Evolutionary conservation across 768 basidiomycete genomes (phyloP).

Genomic region (Amanita rubescens): DNA sequence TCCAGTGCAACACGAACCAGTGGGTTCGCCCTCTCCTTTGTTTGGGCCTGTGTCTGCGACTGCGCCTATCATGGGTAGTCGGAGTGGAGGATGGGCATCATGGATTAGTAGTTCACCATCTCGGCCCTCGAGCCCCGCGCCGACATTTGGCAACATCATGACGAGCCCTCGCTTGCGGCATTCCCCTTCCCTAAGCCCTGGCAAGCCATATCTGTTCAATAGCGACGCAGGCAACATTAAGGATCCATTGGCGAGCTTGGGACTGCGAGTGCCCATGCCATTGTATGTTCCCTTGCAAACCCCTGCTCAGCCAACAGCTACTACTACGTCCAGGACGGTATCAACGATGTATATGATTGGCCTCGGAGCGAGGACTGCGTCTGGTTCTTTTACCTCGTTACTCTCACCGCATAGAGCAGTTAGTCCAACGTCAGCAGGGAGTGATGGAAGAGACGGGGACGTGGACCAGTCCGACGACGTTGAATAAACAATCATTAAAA

Average conservation of each 20-base stretch:
- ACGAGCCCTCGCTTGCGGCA: constrained; percentile 55
- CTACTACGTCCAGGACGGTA: constrained; percentile 37
- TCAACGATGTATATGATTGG: constrained; percentile 63
- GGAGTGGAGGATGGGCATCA: constrained; percentile 45
- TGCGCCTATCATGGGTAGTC: constrained; percentile 4
- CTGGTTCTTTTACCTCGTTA: constrained; percentile 11
- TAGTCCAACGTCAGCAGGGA: neutral
- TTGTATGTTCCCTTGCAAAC: constrained; percentile 18
- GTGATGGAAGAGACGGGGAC: neutral
- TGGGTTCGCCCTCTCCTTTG: constrained; percentile 5
- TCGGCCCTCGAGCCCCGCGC: constrained; percentile 34
- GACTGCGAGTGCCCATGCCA: constrained; percentile 56
- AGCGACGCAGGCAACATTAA: constrained; percentile 9
- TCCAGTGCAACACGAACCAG: constrained; percentile 5
- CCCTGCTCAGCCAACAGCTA: constrained; percentile 12
- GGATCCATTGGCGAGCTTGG: constrained; percentile 39
- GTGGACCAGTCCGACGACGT: constrained; percentile 5
- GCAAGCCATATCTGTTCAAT: constrained; percentile 13
- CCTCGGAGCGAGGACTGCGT: constrained; percentile 37
- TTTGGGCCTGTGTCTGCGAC: constrained; percentile 10
- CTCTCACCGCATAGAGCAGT: neutral
- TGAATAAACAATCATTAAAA: neutral
- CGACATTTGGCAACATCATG: constrained; percentile 70
- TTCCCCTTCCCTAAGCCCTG: constrained; percentile 30
- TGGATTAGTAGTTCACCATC: constrained; percentile 39